Conservation (phyloP, 108 stramenopile species). For the Nannochloropsis salina region DNA sequence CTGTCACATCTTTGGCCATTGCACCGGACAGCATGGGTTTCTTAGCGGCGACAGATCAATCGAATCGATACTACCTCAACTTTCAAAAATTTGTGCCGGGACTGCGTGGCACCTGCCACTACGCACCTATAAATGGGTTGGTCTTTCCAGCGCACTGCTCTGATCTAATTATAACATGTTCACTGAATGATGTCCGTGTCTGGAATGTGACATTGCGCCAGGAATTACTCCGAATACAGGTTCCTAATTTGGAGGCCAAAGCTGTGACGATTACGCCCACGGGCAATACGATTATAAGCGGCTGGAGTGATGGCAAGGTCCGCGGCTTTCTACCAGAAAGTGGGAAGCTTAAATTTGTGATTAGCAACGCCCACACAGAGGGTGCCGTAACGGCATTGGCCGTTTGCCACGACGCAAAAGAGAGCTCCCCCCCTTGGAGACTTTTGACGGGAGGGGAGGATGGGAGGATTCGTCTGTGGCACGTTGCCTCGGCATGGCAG, state of each 20-base stretch:
- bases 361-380: conserved; percentile 67
- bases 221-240: conserved; percentile 73
- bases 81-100: conserved; percentile 63
- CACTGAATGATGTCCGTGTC: conserved; percentile 68
- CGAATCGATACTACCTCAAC: conserved; percentile 56
- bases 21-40: conserved; percentile 58
- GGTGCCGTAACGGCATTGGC: conserved; percentile 65
- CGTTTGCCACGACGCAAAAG: conserved; percentile 58
- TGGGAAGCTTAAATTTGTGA: conserved; percentile 74
- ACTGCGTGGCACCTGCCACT: conserved; percentile 72
- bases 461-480: conserved; percentile 74
- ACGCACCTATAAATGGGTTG: conserved; percentile 66
- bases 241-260: conserved; percentile 72
- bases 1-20: conserved; percentile 64
- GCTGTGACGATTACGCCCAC: conserved; percentile 63
- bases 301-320: conserved; percentile 83
- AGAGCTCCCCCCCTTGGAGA: conserved; percentile 58
- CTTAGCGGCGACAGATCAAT: conserved; percentile 58
- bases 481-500: conserved; percentile 62
- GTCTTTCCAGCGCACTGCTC: conserved; percentile 64
- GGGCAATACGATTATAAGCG: conserved; percentile 65
- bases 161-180: conserved; percentile 71
- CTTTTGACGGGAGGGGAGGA: conserved; percentile 70
- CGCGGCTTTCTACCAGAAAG: conserved; percentile 75
- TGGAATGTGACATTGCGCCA: conserved; percentile 65